Evolutionary conservation across 106 monocot genomes (phyloP), one percentile per base, ranked within the genome.

Genomic region (Dendrobium huoshanense): DNA sequence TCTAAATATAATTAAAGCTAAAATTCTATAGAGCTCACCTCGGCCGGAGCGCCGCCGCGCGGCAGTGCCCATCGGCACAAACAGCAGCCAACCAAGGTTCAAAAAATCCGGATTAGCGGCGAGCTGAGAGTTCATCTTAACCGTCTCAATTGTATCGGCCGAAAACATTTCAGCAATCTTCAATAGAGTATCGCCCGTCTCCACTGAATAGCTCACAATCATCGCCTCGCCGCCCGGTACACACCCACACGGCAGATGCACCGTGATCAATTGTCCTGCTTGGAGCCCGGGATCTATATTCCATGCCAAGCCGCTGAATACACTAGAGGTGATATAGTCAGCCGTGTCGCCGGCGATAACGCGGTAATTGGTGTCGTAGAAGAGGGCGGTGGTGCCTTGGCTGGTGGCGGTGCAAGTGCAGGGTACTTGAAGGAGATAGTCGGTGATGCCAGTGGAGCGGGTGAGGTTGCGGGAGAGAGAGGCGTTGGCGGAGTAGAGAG

Each of bases 231-330:
- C 70, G 70, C 16, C 70, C 10, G 70, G 33, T 27, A 79, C 20
- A 27, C 87, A 87, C 10, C 81, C 81, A 54, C 87, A 87, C 0
- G 79, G 56, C 19, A 88, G 78, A 48, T 80, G 82, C 16, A 88
- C 55, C 1, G 73, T 76, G 55, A 88, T 77, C 7, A 0, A 11
- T 17, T 75, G 33, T 2, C 42, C 67, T 0, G 29, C 55, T 5
- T 44, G 9, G 25, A 56, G 29, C 4, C 10, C 72, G 13, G 27
- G 29, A 16, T 13, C 22, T n/a, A 81, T 25, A 22, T 76, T 55
- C 80, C 82, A 81, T 4, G 88, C 85, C n/a, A 85, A 79, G 24
- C 85, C 88, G 56, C 83, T 85, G 85, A 83, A 88, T 0, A 78
- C 58, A 4, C 20, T 47, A 42, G 0, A 19, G 11, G 75, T 85